phyloP scores from a whole-genome alignment of 306 rosid genomes.

The Cyclanthera cordifolia region DNA sequence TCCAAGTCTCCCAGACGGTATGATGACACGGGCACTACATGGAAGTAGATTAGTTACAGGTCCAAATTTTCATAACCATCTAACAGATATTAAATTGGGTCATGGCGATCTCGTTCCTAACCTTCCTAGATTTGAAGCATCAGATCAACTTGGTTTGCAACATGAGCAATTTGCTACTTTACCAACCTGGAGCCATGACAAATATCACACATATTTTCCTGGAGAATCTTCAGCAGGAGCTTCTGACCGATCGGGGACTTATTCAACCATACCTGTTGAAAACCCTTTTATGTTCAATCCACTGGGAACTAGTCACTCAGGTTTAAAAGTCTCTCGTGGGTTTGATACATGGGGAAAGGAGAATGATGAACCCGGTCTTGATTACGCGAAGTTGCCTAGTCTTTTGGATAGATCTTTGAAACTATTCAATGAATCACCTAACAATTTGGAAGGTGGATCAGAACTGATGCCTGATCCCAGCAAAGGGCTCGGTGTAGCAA shows the following conservation, averaged over 20 bases:
- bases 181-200: constrained; percentile 60
- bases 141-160: constrained; percentile 43
- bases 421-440: constrained; percentile 26
- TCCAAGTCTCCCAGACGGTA: constrained; percentile 82
- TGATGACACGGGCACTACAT: constrained; percentile 94
- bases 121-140: constrained; percentile 42
- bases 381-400: constrained; percentile 54
- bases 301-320: constrained; percentile 53
- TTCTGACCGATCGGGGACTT: constrained; percentile 65
- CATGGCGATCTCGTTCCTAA: constrained; percentile 52
- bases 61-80: constrained; percentile 67
- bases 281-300: constrained; percentile 67
- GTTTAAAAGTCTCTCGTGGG: constrained; percentile 43
- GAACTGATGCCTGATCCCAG: constrained; percentile 35
- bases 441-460: constrained; percentile 39
- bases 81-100: constrained; percentile 95
- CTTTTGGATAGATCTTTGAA: constrained; percentile 53
- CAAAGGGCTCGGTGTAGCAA: constrained; percentile 30
- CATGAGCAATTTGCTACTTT: constrained; percentile 45
- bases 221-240: constrained; percentile 60
- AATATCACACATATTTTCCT: constrained; percentile 33
- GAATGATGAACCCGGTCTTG: constrained; percentile 35
- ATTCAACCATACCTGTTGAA: constrained; percentile 45
- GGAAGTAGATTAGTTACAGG: constrained; percentile 72
- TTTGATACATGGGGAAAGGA: constrained; percentile 38